Evolutionary conservation across 176 grass and related monocot species (phyloP).

Genomic region (Bolboschoenus planiculmis): DNA sequence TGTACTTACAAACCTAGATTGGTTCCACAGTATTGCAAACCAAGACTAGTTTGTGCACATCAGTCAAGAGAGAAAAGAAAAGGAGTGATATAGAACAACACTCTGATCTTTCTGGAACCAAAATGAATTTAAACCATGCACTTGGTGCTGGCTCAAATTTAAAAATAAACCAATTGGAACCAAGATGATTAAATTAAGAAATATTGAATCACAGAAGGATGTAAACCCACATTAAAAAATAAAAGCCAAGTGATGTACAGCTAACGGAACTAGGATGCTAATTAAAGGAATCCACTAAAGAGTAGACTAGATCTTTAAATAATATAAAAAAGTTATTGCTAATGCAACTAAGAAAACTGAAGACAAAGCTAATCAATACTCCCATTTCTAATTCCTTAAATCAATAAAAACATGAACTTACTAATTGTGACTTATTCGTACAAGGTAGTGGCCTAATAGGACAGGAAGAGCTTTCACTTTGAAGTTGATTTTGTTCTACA

Average conservation of each 20-base stretch:
- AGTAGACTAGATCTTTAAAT: slow-evolving; percentile 14
- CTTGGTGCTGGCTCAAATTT: background rate
- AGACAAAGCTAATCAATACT: background rate
- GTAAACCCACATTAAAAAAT: background rate
- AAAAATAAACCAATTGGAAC: slow-evolving; percentile 5
- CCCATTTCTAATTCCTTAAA: background rate
- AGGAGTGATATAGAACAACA: background rate
- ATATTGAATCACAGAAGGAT: background rate
- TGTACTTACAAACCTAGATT: background rate
- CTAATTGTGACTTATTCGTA: background rate
- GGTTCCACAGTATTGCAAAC: background rate
- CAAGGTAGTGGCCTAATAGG: background rate
- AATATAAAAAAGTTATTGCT: slow-evolving; percentile 5
- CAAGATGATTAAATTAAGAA: background rate
- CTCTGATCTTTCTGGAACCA: background rate
- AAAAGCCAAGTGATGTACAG: slow-evolving; percentile 1
- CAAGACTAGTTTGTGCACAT: background rate
- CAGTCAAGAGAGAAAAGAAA: background rate
- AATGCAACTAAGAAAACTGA: background rate
- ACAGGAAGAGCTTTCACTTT: background rate
- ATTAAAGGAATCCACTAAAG: background rate
- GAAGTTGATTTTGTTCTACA: background rate
- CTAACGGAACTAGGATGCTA: background rate
- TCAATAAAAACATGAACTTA: background rate
- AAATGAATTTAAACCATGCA: background rate